Evolutionary conservation across 768 basidiomycete species (phyloP).

Genomic region (Hygrophorus russula): DNA sequence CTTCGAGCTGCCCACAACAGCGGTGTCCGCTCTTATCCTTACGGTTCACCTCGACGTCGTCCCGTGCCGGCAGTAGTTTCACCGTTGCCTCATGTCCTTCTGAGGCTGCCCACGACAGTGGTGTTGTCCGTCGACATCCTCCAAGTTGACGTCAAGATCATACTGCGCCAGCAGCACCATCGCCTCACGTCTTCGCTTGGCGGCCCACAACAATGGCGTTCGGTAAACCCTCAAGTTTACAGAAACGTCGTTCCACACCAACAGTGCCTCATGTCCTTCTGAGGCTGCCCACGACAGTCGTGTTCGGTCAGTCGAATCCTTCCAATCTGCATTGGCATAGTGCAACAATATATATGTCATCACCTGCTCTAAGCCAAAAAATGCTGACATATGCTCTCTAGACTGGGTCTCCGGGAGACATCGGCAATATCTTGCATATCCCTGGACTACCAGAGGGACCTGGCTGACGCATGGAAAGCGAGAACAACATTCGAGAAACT

Average conservation of each 20-base stretch:
- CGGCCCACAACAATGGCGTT: slow-evolving; percentile 2
- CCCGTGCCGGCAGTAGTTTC: not conserved
- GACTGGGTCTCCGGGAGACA: too few relatives aligned
- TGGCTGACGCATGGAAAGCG: not conserved
- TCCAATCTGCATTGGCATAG: slow-evolving; percentile 6
- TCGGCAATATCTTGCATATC: too few relatives aligned
- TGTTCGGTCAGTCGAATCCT: slow-evolving; percentile 1
- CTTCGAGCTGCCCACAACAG: too few relatives aligned
- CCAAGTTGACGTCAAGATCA: slow-evolving; percentile 2
- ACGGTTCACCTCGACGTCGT: slow-evolving; percentile 55
- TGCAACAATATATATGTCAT: too few relatives aligned
- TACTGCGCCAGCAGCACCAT: not conserved
- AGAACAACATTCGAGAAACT: not conserved
- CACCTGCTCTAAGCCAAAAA: too few relatives aligned
- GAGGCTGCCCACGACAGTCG: slow-evolving; percentile 4
- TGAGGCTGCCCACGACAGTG: not conserved
- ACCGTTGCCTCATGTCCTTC: not conserved
- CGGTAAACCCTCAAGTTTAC: not conserved
- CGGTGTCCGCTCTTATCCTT: slow-evolving; percentile 86
- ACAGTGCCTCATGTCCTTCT: slow-evolving; percentile 5
- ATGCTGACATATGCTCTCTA: too few relatives aligned
- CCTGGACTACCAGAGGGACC: not conserved
- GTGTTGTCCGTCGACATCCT: slow-evolving; percentile 1
- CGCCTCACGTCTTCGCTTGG: not conserved
- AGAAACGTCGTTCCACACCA: slow-evolving; percentile 1